Evolutionary conservation across 2,329 filamentous ascomycete species (phyloP).

Genomic region (Chaetomium olivaceum): DNA sequence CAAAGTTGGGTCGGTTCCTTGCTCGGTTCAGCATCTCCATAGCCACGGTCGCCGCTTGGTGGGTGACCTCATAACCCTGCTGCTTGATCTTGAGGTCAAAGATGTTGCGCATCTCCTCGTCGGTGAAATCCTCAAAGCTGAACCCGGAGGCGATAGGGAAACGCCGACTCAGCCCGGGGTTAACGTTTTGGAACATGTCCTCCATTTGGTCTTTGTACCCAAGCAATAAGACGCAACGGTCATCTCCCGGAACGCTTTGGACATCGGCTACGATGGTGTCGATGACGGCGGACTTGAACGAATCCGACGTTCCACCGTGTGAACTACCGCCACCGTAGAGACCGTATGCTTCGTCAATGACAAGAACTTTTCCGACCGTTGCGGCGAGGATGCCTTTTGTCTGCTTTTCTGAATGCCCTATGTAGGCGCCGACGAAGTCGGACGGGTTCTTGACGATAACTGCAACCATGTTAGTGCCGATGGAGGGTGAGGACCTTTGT

Average conservation of each 20-base stretch:
- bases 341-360: slow-evolving; percentile 80
- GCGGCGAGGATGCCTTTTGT: slow-evolving; percentile 71
- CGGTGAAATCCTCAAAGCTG: slow-evolving; percentile 66
- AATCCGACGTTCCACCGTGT: slow-evolving; percentile 35
- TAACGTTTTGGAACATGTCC: slow-evolving; percentile 71
- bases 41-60: slow-evolving; percentile 53
- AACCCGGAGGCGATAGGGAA: slow-evolving; percentile 67
- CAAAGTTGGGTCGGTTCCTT: slow-evolving; percentile 65
- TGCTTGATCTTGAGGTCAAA: slow-evolving; percentile 63
- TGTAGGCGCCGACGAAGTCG: slow-evolving; percentile 65
- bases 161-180: slow-evolving; percentile 66
- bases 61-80: slow-evolving; percentile 54
- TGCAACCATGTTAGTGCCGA: slow-evolving; percentile 20
- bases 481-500: too few relatives aligned
- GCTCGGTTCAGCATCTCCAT: slow-evolving; percentile 61
- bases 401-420: slow-evolving; percentile 69
- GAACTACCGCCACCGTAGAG: slow-evolving; percentile 49
- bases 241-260: slow-evolving; percentile 68
- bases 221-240: slow-evolving; percentile 69
- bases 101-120: slow-evolving; percentile 59
- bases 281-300: slow-evolving; percentile 64
- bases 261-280: slow-evolving; percentile 75
- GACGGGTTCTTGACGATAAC: slow-evolving; percentile 71
- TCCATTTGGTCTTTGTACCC: slow-evolving; percentile 72
- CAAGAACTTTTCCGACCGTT: slow-evolving; percentile 70